Conservation (phyloP, 345 rosid species). For the Lepidium africanum region DNA sequence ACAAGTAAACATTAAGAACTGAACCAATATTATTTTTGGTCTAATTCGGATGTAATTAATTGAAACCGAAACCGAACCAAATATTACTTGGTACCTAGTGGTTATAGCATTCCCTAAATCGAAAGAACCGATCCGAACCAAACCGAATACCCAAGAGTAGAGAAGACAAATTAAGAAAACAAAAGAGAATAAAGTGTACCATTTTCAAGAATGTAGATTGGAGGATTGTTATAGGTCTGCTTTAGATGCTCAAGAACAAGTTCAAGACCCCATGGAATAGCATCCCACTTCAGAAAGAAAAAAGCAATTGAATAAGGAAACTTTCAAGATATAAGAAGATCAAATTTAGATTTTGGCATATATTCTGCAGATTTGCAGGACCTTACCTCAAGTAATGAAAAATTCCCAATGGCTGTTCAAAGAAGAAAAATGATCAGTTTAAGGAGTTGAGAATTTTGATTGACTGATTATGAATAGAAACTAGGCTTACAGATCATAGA, state of each 20-base stretch:
- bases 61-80: too few species aligned
- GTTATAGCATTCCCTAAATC: too few species aligned
- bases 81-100: too few species aligned
- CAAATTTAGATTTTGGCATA: neutral
- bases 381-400: constrained; percentile 13
- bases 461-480: neutral
- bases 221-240: constrained; percentile 35
- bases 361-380: neutral
- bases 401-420: constrained; percentile 26
- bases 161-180: neutral
- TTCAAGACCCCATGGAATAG: constrained; percentile 31
- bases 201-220: constrained; percentile 43
- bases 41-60: too few species aligned
- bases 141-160: neutral
- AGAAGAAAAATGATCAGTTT: neutral
- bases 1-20: too few species aligned
- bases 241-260: constrained; percentile 33
- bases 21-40: too few species aligned
- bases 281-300: constrained; percentile 21
- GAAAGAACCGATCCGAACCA: too few species aligned
- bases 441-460: neutral
- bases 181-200: constrained; percentile 25
- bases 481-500: constrained; percentile 16
- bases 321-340: neutral
- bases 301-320: neutral